Percentiles rank a stretch among this genome's conserved stretches.
Conservation (phyloP, 1,139 yeast species). For the Spathaspora sp. region DNA sequence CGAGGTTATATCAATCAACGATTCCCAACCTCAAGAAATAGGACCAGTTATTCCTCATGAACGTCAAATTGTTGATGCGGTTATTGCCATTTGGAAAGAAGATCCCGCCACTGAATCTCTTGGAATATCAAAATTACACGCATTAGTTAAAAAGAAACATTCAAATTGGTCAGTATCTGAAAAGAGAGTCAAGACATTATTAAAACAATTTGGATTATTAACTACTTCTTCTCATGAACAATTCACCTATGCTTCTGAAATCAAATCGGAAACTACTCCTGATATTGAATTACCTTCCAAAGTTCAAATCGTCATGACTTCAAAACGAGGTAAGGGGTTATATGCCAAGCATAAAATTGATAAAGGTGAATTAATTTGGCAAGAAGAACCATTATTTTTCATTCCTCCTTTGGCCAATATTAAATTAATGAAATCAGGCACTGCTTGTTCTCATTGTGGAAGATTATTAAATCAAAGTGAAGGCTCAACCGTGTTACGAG, state of each 20-base stretch:
- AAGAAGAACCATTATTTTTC: conserved; percentile 61
- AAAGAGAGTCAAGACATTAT: conserved; percentile 51
- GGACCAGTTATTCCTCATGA: conserved; percentile 56
- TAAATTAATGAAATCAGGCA: conserved; percentile 60
- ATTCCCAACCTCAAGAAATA: conserved; percentile 21
- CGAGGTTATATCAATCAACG: conserved; percentile 36
- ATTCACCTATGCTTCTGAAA: conserved; percentile 52
- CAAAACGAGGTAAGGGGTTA: conserved; percentile 50
- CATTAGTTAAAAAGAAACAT: conserved; percentile 48
- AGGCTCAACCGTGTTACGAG: conserved; percentile 39
- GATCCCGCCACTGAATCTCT: conserved; percentile 64
- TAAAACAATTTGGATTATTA: conserved; percentile 55
- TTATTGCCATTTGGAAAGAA: conserved; percentile 64
- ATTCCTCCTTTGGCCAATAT: conserved; percentile 73
- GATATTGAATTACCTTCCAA: conserved; percentile 48
- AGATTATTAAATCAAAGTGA: conserved; percentile 44
- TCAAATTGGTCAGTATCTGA: conserved; percentile 66
- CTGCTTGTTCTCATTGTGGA: conserved; percentile 83
- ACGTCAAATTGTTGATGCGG: conserved; percentile 61
- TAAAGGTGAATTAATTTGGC: conserved; percentile 57
- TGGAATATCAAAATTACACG: conserved; percentile 55
- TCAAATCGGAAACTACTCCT: conserved; percentile 54
- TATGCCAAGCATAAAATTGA: conserved; percentile 44
- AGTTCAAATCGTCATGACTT: conserved; percentile 43
- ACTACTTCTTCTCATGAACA: conserved; percentile 31